Evolutionary conservation across 768 basidiomycete species (phyloP), one percentile per base, ranked within the genome.

Genomic region (Russula sp.): DNA sequence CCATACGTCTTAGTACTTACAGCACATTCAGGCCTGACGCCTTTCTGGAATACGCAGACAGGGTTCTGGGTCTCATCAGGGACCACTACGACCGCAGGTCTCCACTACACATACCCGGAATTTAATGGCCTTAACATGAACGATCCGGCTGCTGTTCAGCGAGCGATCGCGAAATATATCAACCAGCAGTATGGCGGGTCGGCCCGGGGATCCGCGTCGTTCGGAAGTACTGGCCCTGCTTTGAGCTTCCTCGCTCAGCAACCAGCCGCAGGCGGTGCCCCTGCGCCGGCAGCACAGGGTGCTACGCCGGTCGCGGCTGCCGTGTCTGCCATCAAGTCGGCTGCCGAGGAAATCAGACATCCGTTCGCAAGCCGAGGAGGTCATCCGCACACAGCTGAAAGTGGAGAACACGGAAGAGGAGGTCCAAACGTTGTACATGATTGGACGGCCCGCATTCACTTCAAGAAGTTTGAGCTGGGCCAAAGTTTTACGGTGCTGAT

Each of bases 91-190:
- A 62, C 74, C 5, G 47, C 31, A 9, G 68, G 65, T 9, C 69
- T 82, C 14, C 73, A 76, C 37, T 84, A 83, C 66, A 75, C 78
- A 2, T 82, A 83, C 68, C 81, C 82, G 16, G 82, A 83, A 40
- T 81, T 82, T 69, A 77, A 78, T 53, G 72, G 71, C 14, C 72
- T 79, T 34, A 70, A 77, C 50, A 58, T 73, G 59, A 67, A 62
- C 7, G 68, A 77, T 62, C 55, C 68, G 10, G 49, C 18, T 6
- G 70, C 71, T 1, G 73, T 78, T 39, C 39, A 64, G 40, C 55
- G 48, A 5, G 75, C 73, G 18, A 78, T 80, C 48, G 69, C 70
- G 16, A 56, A 67, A 27, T 69, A 65, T n/a, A 73, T 81, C 27
- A 75, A 76, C 57, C 61, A 69, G 50, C 72, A 78, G 14, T 81